A percentile compares a stretch with the other conserved stretches of the same genome.
These are phyloP conservation scores for Exophiala sideris DNA, from an alignment of 2,329 filamentous ascomycete species.

Conservation along the genomic window DNA sequence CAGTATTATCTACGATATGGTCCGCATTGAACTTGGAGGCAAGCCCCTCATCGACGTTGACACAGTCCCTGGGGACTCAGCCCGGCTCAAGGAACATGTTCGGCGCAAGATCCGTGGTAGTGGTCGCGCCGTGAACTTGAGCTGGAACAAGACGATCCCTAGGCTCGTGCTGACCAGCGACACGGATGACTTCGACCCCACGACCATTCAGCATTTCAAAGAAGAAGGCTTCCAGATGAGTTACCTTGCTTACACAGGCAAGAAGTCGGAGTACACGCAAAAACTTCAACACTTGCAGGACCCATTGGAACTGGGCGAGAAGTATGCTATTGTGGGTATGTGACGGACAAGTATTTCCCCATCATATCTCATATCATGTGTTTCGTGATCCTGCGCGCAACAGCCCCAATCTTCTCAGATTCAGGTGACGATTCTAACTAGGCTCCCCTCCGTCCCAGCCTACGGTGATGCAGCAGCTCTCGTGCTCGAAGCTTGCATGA, in stretches of 20 bases:
- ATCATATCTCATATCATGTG: too few relatives aligned
- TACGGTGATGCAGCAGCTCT: slow-evolving; percentile 61
- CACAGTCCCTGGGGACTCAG: slow-evolving; percentile 8
- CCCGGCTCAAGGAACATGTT: slow-evolving; percentile 10
- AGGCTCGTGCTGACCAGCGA: slow-evolving; percentile 28
- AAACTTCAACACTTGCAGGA: slow-evolving; percentile 52
- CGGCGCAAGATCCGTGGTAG: slow-evolving; percentile 10
- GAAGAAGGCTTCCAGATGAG: slow-evolving; percentile 59
- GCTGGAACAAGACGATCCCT: slow-evolving; percentile 20
- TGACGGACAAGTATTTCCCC: slow-evolving; percentile 2
- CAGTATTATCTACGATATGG: slow-evolving; percentile 8
- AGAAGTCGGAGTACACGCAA: slow-evolving; percentile 50
- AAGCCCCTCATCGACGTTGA: slow-evolving; percentile 23
- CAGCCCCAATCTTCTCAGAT: too few relatives aligned
- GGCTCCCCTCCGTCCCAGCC: slow-evolving; percentile 40
- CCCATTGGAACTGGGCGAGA: slow-evolving; percentile 54
- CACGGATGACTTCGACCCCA: slow-evolving; percentile 49
- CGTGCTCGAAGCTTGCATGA: slow-evolving; percentile 57
- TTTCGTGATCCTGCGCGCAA: too few relatives aligned
- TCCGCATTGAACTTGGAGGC: slow-evolving; percentile 21
- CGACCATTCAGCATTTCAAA: slow-evolving; percentile 53
- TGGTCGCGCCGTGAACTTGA: slow-evolving; percentile 12
- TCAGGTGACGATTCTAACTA: background rate
- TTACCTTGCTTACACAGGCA: slow-evolving; percentile 55
- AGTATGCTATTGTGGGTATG: slow-evolving; percentile 61